These are phyloP conservation scores for Canna indica DNA, from an alignment of 176 grass and related monocot species.

Conservation along the genomic window DNA sequence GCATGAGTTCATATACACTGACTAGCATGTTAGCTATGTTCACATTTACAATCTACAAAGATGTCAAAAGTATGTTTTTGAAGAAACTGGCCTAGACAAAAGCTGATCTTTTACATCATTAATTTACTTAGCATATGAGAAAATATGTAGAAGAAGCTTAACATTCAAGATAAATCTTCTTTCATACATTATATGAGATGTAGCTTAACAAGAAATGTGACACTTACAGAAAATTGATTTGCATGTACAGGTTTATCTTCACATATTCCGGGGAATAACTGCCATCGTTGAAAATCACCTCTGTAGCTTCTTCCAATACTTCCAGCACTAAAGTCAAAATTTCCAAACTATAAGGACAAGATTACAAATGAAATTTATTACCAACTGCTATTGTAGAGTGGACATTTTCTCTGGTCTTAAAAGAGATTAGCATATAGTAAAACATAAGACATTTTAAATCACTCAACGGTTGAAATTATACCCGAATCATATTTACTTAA, in stretches of 20 bases:
- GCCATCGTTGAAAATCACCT: conserved; percentile 93
- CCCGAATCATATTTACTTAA: no score
- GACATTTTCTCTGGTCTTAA: background rate
- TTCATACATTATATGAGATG: conserved; percentile 1
- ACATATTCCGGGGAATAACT: conserved; percentile 69
- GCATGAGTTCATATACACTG: no score
- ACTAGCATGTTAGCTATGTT: background rate
- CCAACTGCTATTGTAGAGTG: background rate
- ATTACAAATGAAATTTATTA: background rate
- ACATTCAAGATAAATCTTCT: background rate
- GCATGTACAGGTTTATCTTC: conserved; percentile 64
- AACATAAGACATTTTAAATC: background rate
- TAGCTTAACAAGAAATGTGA: conserved; percentile 11
- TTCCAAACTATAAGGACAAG: conserved; percentile 31
- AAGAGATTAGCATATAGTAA: background rate
- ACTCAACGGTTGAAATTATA: background rate
- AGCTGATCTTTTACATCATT: background rate
- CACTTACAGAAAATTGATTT: conserved; percentile 97
- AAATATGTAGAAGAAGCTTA: background rate
- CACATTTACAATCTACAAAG: background rate
- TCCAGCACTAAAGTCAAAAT: conserved; percentile 56
- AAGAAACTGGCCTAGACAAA: no score
- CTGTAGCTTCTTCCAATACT: conserved; percentile 98
- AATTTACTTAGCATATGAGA: background rate
- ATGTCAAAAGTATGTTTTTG: no score